Conservation (phyloP, 148 eudicot genomes). For the Vaccinium darrowii region DNA sequence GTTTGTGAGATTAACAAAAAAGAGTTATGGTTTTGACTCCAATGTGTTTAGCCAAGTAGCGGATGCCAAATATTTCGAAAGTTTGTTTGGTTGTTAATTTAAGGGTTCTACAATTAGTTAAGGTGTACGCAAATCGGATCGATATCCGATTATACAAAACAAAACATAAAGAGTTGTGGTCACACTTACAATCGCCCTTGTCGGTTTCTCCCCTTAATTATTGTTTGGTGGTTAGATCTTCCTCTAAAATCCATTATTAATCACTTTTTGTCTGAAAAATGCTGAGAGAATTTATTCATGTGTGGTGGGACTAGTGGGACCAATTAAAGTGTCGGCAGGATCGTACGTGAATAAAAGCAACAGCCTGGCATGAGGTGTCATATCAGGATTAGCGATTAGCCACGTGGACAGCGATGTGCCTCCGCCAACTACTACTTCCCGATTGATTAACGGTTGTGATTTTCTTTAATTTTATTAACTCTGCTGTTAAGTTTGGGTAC, state of each 20-base stretch:
- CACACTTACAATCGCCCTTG: neutral
- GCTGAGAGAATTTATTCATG: neutral
- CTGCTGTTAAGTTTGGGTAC: neutral
- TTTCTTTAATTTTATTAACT: neutral
- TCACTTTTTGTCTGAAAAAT: neutral
- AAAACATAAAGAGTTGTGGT: neutral
- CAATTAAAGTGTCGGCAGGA: constrained; percentile 16
- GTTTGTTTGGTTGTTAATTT: too few species aligned
- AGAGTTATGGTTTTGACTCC: too few species aligned
- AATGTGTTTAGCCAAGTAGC: too few species aligned
- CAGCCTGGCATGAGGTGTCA: constrained; percentile 21
- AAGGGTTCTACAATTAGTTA: too few species aligned
- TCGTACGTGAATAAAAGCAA: neutral
- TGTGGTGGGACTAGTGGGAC: constrained; percentile 3
- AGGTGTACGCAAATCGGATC: too few species aligned
- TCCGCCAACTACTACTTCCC: neutral
- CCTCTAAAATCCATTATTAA: neutral
- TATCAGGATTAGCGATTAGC: constrained; percentile 10
- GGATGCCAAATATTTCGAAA: too few species aligned
- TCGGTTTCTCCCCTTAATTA: neutral
- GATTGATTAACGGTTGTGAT: neutral
- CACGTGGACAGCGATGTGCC: constrained; percentile 26
- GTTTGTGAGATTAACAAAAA: neutral
- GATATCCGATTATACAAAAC: too few species aligned
- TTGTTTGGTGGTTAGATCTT: constrained; percentile 1